phyloP scores from a whole-genome alignment of 495 filamentous ascomycete species.

The Talaromyces wortmannii region DNA sequence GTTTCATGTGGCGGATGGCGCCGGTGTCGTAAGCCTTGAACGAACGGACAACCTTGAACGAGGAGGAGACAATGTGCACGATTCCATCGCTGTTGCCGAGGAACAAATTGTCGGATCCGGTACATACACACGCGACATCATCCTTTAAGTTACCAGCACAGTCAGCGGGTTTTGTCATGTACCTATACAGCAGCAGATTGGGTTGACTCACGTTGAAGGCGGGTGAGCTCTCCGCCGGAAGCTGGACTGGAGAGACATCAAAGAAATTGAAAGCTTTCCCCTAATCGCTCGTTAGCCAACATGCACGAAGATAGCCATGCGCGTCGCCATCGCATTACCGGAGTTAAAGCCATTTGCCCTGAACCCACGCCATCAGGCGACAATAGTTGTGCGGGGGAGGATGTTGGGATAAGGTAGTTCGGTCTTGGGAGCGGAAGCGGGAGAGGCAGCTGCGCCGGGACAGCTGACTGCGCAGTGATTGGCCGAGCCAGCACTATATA shows the following conservation, averaged over 20 bases:
- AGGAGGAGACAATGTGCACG: slow-evolving; percentile 76
- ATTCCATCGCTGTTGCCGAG: slow-evolving; percentile 77
- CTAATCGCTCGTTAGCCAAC: slow-evolving; percentile 33
- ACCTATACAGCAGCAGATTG: slow-evolving; percentile 26
- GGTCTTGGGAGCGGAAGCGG: background rate
- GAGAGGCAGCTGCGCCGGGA: too few relatives aligned
- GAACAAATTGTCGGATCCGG: slow-evolving; percentile 87
- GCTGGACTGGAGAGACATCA: slow-evolving; percentile 79
- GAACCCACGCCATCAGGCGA: slow-evolving; percentile 24
- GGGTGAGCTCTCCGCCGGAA: slow-evolving; percentile 62
- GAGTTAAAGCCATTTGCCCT: slow-evolving; percentile 40
- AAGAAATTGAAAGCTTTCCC: slow-evolving; percentile 99
- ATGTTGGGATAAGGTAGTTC: background rate
- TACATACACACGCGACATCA: slow-evolving; percentile 63
- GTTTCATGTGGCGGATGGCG: slow-evolving; percentile 89
- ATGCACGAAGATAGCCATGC: background rate
- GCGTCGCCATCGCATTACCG: slow-evolving; percentile 14
- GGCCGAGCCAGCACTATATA: background rate
- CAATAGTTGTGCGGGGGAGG: slow-evolving; percentile 9
- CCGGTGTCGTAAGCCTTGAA: slow-evolving; percentile 78
- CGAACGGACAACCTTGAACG: slow-evolving; percentile 79
- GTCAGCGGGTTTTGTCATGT: slow-evolving; percentile 4
- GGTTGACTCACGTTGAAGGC: slow-evolving; percentile 50
- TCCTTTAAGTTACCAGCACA: slow-evolving; percentile 34
- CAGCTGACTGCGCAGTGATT: background rate